Base-by-base conservation (phyloP, 2,329 filamentous ascomycete species). In the Botryotinia globosa region DNA sequence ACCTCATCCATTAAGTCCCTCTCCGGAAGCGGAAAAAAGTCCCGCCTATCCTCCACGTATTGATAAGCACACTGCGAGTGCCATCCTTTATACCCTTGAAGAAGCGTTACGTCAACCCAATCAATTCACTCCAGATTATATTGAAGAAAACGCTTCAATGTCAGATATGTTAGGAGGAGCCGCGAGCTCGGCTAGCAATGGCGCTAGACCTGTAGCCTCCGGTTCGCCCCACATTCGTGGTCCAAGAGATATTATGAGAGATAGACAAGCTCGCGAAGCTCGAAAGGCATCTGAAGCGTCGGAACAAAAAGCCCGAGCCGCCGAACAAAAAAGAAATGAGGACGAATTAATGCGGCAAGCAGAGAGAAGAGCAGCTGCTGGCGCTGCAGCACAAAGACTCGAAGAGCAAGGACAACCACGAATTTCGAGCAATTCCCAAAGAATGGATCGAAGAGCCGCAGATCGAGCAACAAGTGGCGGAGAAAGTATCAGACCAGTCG, bases 71-170 rank as follows among this genome's bases (percentile, higher is more conserved):
- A 97, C 94, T 64, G 92, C 93, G 76, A 93, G 92, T 82, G 95
- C 96, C 54, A 94, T 99, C 81, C 91, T 97, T 78, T 98, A 92
- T 85, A 90, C 94, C 54, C 89, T 98, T 73, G 94, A 98, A 85
- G 94, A 97, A 84, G 94, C 93, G 54, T 87, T 98, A 77, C 91
- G 94, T 77, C 88, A 91, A 64, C 94, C 95, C 3, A 88, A 94
- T 77, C 85, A 89, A 66, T 97, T 98, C 83, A 97, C 94, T 14
- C 87, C 92, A 37, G 94, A 97, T 82, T 84, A 91, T 77, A 87
- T 91, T 74, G 96, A 99, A 86, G 93, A 97, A 85, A 92, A 93
- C 87, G 93, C 94, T 77, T 89, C 89, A 79, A 98, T 99, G 94
- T 92, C 94, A 78, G 94, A 97, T 82, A 86, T 97, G 78, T 86